These are phyloP conservation scores for Trichoderma oligosporum DNA, from an alignment of 2,329 filamentous ascomycete genomes.

Conservation along the genomic window DNA sequence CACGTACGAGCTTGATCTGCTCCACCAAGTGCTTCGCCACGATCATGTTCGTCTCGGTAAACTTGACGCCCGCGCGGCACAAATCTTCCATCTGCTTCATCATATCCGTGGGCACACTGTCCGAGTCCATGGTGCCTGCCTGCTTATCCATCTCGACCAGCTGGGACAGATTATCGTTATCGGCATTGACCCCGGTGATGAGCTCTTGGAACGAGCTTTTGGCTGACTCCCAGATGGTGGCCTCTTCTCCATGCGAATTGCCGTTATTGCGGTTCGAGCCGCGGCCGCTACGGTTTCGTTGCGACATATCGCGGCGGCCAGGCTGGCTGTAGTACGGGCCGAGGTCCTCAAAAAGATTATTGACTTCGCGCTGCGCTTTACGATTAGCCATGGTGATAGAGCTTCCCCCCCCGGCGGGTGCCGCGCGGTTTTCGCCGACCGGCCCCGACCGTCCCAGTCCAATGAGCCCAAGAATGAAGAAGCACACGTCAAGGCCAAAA, in stretches of 20 bases:
- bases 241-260: constrained; percentile 42
- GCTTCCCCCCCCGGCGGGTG: neutral
- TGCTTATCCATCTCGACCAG: constrained; percentile 41
- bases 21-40: constrained; percentile 39
- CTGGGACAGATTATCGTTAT: constrained; percentile 40
- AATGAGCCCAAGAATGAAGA: neutral
- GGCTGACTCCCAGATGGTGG: constrained; percentile 41
- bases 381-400: constrained; percentile 32
- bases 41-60: constrained; percentile 37
- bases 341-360: constrained; percentile 34
- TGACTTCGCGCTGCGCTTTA: constrained; percentile 33
- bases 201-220: constrained; percentile 40
- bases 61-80: constrained; percentile 42
- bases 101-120: constrained; percentile 36
- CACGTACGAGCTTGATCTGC: constrained; percentile 41
- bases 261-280: constrained; percentile 44
- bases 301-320: constrained; percentile 35
- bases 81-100: constrained; percentile 43
- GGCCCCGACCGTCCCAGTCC: constrained; percentile 12
- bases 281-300: constrained; percentile 44
- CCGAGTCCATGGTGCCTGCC: constrained; percentile 37
- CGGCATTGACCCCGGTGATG: constrained; percentile 39
- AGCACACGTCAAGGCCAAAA: neutral
- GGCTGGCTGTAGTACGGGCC: constrained; percentile 33
- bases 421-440: constrained; percentile 15